Percentiles rank a stretch among this genome's conserved stretches.
These are phyloP conservation scores for Gnomoniopsis sp. DNA, from an alignment of 2,329 filamentous ascomycete genomes.

Conservation along the genomic window DNA sequence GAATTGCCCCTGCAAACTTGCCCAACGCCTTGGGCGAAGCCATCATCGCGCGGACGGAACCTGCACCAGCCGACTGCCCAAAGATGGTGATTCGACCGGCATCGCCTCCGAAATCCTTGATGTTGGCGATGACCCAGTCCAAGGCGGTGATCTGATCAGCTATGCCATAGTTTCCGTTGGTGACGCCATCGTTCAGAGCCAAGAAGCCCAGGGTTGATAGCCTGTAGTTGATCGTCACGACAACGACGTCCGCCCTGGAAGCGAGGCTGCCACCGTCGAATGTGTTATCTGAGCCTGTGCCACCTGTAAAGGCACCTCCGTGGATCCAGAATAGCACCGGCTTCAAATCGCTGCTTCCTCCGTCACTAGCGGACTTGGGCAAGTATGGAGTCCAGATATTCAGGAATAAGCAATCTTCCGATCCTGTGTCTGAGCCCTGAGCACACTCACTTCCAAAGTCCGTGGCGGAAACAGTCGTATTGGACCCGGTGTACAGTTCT, in stretches of 20 bases:
- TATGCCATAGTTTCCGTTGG: conserved; percentile 47
- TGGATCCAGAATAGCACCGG: conserved; percentile 37
- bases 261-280: conserved; percentile 55
- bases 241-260: conserved; percentile 55
- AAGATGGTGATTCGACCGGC: conserved; percentile 54
- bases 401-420: conserved; percentile 45
- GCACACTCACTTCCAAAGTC: conserved; percentile 36
- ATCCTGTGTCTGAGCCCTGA: conserved; percentile 32
- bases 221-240: conserved; percentile 60
- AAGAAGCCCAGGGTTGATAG: conserved; percentile 56
- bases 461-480: conserved; percentile 30
- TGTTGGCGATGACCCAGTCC: conserved; percentile 49
- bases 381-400: conserved; percentile 43
- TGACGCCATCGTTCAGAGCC: conserved; percentile 43
- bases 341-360: conserved; percentile 24
- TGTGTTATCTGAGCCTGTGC: conserved; percentile 35
- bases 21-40: conserved; percentile 43
- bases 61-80: conserved; percentile 52
- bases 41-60: conserved; percentile 47
- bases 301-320: conserved; percentile 54
- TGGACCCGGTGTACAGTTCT: conserved; percentile 32
- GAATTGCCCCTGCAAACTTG: conserved; percentile 46
- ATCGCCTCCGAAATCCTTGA: conserved; percentile 53
- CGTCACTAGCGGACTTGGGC: conserved; percentile 25
- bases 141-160: conserved; percentile 46